A percentile compares a stretch with the other conserved stretches of the same genome.
phyloP scores from a whole-genome alignment of 768 basidiomycete species.

The Suillus weaverae region DNA sequence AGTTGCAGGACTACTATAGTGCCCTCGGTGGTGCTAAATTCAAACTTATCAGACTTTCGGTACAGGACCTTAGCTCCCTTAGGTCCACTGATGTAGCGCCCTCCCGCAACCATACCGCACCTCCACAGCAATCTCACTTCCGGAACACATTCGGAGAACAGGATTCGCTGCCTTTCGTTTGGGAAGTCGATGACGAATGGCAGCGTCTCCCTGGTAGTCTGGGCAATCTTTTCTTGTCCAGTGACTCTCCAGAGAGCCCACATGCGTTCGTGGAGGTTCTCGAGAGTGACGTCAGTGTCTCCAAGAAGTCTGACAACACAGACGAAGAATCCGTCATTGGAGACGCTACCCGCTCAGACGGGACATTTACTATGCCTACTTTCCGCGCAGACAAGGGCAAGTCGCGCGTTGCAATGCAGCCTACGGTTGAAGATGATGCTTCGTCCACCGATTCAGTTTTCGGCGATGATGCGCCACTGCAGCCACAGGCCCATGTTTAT shows the following conservation, averaged over 20 bases:
- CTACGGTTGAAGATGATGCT: slow-evolving; percentile 33
- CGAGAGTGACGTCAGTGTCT: slow-evolving; percentile 39
- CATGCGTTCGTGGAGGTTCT: slow-evolving; percentile 69
- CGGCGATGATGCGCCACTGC: slow-evolving; percentile 44
- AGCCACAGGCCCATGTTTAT: slow-evolving; percentile 63
- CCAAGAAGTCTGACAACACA: slow-evolving; percentile 29
- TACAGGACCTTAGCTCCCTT: slow-evolving; percentile 53
- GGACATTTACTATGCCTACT: slow-evolving; percentile 17
- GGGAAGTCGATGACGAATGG: slow-evolving; percentile 64
- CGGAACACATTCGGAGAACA: slow-evolving; percentile 63
- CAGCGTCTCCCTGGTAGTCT: slow-evolving; percentile 49
- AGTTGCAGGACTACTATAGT: slow-evolving; percentile 71
- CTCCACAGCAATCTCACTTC: slow-evolving; percentile 35
- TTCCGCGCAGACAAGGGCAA: slow-evolving; percentile 51
- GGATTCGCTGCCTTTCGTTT: slow-evolving; percentile 44
- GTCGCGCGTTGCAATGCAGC: slow-evolving; percentile 18
- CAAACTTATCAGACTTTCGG: slow-evolving; percentile 55
- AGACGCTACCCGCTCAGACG: slow-evolving; percentile 29
- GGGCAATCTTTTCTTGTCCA: slow-evolving; percentile 41
- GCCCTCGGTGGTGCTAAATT: slow-evolving; percentile 22
- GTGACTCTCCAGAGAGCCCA: slow-evolving; percentile 40
- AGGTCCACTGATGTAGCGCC: slow-evolving; percentile 35
- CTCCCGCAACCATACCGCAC: slow-evolving; percentile 32
- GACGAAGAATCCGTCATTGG: slow-evolving; percentile 34
- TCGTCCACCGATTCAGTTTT: slow-evolving; percentile 45